A percentile compares a stretch with the other conserved stretches of the same genome.
Conservation (phyloP, 495 filamentous ascomycete genomes). For the Penicillium egyptiacum region DNA sequence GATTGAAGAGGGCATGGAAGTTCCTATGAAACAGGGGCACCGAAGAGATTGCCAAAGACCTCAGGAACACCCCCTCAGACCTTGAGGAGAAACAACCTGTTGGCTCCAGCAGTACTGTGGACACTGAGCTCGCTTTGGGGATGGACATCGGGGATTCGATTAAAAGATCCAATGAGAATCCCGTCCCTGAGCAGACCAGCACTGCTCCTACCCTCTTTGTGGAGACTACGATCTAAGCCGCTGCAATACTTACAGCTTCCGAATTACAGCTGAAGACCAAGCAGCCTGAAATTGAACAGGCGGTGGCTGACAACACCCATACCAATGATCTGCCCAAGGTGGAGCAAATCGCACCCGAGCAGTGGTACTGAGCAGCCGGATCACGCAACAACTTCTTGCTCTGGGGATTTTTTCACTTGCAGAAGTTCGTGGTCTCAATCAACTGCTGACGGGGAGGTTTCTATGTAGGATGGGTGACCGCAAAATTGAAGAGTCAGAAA, state of each 20-base stretch:
- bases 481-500: neutral
- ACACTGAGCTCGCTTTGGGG: neutral
- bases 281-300: neutral
- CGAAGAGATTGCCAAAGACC: neutral
- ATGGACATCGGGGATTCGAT: neutral
- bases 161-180: neutral
- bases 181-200: neutral
- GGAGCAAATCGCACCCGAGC: neutral
- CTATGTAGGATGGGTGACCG: neutral
- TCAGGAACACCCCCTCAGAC: neutral
- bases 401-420: too few relatives aligned
- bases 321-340: neutral
- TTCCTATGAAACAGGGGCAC: neutral
- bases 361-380: neutral
- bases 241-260: neutral
- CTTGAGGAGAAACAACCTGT: neutral
- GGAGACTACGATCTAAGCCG: too few relatives aligned
- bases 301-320: neutral
- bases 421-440: neutral
- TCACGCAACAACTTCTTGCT: neutral
- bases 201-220: neutral
- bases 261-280: neutral
- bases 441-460: neutral
- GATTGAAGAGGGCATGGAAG: neutral
- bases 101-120: too few relatives aligned